Conservation (phyloP, 176 grass and related monocot species). For the Aegilops sharonensis region DNA sequence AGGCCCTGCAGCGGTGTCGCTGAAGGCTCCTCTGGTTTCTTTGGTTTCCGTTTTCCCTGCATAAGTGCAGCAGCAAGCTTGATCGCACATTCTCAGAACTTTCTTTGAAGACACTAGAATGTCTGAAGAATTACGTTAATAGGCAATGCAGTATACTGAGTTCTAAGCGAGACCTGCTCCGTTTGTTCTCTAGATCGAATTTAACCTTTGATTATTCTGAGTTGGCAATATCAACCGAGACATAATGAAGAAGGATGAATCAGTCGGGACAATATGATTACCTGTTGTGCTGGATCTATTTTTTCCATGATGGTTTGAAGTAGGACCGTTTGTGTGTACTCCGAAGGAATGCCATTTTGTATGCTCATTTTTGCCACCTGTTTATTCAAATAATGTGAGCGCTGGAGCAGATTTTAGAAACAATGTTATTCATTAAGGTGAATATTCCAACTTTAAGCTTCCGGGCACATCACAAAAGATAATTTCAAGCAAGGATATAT, state of each 20-base stretch:
- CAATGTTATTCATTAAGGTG: not conserved
- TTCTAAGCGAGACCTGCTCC: not conserved
- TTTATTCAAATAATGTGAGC: constrained; percentile 11
- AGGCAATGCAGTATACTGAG: not conserved
- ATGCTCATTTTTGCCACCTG: constrained; percentile 83
- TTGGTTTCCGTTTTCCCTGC: constrained; percentile 48
- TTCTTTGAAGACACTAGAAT: not conserved
- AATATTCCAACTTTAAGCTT: constrained; percentile 1
- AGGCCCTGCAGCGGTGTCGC: constrained; percentile 40
- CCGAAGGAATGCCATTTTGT: constrained; percentile 73
- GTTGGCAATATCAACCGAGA: not conserved
- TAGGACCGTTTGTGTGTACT: constrained; percentile 72
- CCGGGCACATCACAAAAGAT: not conserved
- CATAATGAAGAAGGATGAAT: not conserved
- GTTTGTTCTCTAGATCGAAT: not conserved
- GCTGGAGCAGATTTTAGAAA: not conserved
- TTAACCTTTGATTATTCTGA: not conserved
- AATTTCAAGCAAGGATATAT: not conserved
- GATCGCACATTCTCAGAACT: constrained; percentile 1
- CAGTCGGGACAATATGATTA: not conserved
- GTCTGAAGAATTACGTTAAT: not conserved
- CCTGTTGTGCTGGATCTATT: constrained; percentile 56
- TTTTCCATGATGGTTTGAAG: constrained; percentile 64
- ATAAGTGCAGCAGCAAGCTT: not conserved
- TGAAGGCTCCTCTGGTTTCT: constrained; percentile 31